Evolutionary conservation across 2,329 filamentous ascomycete genomes (phyloP).

Genomic region (Achaetomium macrosporum): DNA sequence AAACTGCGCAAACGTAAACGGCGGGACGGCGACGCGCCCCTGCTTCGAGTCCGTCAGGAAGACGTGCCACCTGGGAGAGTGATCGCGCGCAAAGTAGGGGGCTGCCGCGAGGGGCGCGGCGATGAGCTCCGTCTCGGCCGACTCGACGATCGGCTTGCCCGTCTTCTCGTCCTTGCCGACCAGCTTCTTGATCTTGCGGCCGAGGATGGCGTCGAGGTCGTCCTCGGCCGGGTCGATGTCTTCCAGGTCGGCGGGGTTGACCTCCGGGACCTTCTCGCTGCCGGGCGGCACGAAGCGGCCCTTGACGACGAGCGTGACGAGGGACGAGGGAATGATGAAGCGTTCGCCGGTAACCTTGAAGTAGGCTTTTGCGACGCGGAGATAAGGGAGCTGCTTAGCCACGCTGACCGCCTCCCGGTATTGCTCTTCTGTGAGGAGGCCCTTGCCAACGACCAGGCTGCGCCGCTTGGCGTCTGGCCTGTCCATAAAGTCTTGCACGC

Average conservation of each 20-base stretch:
- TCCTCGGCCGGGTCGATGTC: constrained; percentile 91
- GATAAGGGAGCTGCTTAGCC: constrained; percentile 74
- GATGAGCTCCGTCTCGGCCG: constrained; percentile 54
- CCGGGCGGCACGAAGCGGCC: constrained; percentile 89
- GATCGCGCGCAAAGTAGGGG: constrained; percentile 83
- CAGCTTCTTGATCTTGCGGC: constrained; percentile 67
- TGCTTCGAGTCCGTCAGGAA: constrained; percentile 93
- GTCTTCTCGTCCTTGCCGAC: constrained; percentile 53
- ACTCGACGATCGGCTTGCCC: constrained; percentile 46
- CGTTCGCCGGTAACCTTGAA: constrained; percentile 98
- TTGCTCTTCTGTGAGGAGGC: constrained; percentile 66
- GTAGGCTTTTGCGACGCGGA: constrained; percentile 86
- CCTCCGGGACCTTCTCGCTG: constrained; percentile 63
- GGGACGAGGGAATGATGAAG: constrained; percentile 82
- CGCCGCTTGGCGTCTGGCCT: constrained; percentile 69
- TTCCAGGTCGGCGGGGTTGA: constrained; percentile 75
- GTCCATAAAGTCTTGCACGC: constrained; percentile 83
- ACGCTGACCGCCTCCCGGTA: constrained; percentile 71
- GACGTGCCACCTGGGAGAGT: constrained; percentile 86
- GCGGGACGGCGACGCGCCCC: constrained; percentile 92
- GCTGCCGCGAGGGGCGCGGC: constrained; percentile 83
- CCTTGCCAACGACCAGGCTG: constrained; percentile 62
- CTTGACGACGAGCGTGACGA: constrained; percentile 93
- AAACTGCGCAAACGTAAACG: constrained; percentile 90
- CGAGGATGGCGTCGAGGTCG: constrained; percentile 78